Base-by-base conservation (phyloP, 768 basidiomycete genomes). In the Tubosaeta brunneosetosa region DNA sequence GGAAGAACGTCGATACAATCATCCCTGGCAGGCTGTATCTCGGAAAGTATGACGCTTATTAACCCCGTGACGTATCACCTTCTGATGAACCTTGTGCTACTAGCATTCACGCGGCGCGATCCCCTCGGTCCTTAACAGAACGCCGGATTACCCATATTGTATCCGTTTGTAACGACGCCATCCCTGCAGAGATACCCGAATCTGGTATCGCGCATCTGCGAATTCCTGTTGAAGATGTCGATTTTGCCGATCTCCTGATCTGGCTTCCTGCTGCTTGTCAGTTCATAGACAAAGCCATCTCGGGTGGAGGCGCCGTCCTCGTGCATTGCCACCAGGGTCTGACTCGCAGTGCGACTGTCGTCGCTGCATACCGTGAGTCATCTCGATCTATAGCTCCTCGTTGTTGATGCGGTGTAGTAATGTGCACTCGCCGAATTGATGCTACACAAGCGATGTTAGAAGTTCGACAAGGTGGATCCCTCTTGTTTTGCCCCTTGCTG, bases 91-190 rank as follows among this genome's bases (percentile, higher is more conserved):
- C 41, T 46, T 41, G 27, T 55, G 40, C 56, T 51, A 50, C 63
- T 63, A 89, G 88, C 63, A 75, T 88, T 61, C 74, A 78, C 60
- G 84, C 87, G 47, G 87, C 88, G 29, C 77, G 77, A 58, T 86
- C 87, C 33, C 79, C 86, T 25, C 80, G 86, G 64, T 80, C 83
- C 50, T 74, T 89, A 68, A 76, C 81, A 46, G 86, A 89, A 67
- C 82, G 83, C 59, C 80, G 81, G 54, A 85, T 91, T 55, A 88
- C 86, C 6, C 89, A 91, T 69, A 82, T 91, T 47, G 66, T 91
- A 16, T 90, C 88, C 43, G 87, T 89, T 49, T 90, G 89, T 62
- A 67, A 72, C 33, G 89, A 91, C 50, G 74, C 76, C 6, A 86
- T 88, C 46, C 85, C 86, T 41, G 81, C 84, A 44, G 86, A 88